These are phyloP conservation scores for Kazachstania africana DNA, from an alignment of 805 yeast species.

Conservation along the genomic window DNA sequence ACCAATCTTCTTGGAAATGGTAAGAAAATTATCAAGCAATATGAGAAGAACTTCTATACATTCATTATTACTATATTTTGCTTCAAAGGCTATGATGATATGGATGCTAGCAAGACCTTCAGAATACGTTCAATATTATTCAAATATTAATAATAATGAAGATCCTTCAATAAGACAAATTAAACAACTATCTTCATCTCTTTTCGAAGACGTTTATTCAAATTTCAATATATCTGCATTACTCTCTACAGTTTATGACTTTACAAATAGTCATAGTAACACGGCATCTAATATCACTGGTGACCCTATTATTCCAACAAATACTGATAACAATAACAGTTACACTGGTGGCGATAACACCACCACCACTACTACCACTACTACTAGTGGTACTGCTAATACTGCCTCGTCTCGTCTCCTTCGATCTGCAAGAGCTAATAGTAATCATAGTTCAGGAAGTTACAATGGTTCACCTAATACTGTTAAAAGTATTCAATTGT, in stretches of 20 bases:
- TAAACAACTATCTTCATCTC: slow-evolving; percentile 7
- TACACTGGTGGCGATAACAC: background rate
- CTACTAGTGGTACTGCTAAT: no score
- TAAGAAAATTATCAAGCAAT: slow-evolving; percentile 26
- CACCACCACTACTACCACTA: no score
- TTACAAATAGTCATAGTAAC: background rate
- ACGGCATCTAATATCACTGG: no score
- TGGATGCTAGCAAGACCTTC: slow-evolving; percentile 40
- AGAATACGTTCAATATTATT: slow-evolving; percentile 28
- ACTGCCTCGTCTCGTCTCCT: no score
- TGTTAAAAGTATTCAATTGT: no score
- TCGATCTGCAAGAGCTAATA: no score
- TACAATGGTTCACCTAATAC: no score
- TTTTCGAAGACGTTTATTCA: slow-evolving; percentile 14
- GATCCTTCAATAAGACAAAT: slow-evolving; percentile 8
- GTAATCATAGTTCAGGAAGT: no score
- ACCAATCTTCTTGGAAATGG: slow-evolving; percentile 27
- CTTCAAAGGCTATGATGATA: slow-evolving; percentile 31
- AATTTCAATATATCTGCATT: slow-evolving; percentile 9
- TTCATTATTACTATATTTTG: slow-evolving; percentile 31
- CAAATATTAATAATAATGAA: slow-evolving; percentile 4
- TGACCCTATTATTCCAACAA: no score
- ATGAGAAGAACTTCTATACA: slow-evolving; percentile 34
- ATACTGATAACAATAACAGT: background rate
- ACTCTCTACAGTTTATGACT: slow-evolving; percentile 4